Conservation (phyloP, 2,329 filamentous ascomycete species). For the Apiospora hydei region DNA sequence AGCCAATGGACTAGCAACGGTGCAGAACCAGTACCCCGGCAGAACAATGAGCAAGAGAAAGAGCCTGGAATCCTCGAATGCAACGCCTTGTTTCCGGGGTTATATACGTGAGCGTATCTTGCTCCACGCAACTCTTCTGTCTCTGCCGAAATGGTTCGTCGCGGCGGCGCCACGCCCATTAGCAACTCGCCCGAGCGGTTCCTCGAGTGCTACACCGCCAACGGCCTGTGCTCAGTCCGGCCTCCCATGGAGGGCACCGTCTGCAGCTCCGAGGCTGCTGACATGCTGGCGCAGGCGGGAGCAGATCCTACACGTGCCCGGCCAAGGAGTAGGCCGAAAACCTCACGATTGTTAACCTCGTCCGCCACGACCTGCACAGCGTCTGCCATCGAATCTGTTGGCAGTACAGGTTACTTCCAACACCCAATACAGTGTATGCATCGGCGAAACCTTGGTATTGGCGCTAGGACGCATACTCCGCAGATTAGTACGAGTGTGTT, state of each 20-base stretch:
- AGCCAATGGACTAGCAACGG: not conserved
- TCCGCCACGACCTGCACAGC: conserved; percentile 89
- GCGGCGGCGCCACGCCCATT: conserved; percentile 74
- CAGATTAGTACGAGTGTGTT: too few relatives aligned
- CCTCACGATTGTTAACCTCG: conserved; percentile 96
- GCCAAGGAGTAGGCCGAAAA: conserved; percentile 96
- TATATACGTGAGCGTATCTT: too few relatives aligned
- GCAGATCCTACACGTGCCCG: conserved; percentile 75
- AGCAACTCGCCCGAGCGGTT: conserved; percentile 92
- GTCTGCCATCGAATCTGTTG: conserved; percentile 57
- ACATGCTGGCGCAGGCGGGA: conserved; percentile 76
- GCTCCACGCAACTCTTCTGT: too few relatives aligned
- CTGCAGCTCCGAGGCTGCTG: conserved; percentile 69
- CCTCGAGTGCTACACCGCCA: conserved; percentile 59
- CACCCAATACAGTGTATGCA: too few relatives aligned
- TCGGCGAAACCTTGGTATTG: too few relatives aligned
- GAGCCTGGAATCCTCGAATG: too few relatives aligned
- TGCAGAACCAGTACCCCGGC: too few relatives aligned
- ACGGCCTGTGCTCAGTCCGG: conserved; percentile 76
- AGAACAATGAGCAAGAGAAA: too few relatives aligned
- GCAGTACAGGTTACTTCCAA: too few relatives aligned
- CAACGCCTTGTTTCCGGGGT: too few relatives aligned
- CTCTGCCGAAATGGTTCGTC: conserved; percentile 45
- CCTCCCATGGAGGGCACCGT: conserved; percentile 98
- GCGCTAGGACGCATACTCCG: too few relatives aligned